Evolutionary conservation across 495 filamentous ascomycete genomes (phyloP), one percentile per base, ranked within the genome.

Genomic region (Chaetomium fimeti): DNA sequence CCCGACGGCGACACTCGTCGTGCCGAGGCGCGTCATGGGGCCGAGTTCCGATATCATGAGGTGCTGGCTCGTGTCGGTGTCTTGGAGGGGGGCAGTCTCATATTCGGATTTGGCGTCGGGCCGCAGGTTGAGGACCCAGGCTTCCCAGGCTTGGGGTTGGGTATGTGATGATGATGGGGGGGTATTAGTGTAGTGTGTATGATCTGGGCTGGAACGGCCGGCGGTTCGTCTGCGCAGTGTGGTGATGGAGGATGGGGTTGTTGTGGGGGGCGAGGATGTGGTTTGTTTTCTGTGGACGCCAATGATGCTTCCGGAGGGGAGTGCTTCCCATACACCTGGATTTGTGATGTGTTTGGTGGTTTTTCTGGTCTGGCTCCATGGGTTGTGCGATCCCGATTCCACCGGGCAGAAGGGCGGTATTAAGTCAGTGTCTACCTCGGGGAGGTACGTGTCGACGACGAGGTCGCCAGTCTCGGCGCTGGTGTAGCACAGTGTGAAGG

Each of bases 21-120:
- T 78, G 6, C 88, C 87, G 6, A 89, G 70, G 60, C 78, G 77
- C 6, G 77, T 73, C 62, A 88, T 82, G 0, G 88, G 87, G 0
- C 89, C 89, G 0, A 84, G 72, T 57, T 76, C 77, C 18, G 79
- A 80, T 18, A 89, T 85, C 45, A 89, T 79, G 5, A 91, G 77
- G 48, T 84, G 75, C 3, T 47, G 53, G 54, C 5, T 66, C 66
- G 3, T 69, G 4, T 74, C 67, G n/a, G 74, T 71, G 20, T 67
- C 55, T 24, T 76, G 72, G 18, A 82, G 71, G 13, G 74, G 75
- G 13, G 60, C 57, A 0, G 74, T 75, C 60, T 82, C 80, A 66
- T 76, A 75, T 22, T 72, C 69, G 24, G 74, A 67, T 16, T 69
- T 69, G 28, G 66, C 60, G 45, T 76, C 76, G 15, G 75, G 76